Conservation (phyloP, 2,329 filamentous ascomycete genomes). For the Zymoseptoria crescenta region DNA sequence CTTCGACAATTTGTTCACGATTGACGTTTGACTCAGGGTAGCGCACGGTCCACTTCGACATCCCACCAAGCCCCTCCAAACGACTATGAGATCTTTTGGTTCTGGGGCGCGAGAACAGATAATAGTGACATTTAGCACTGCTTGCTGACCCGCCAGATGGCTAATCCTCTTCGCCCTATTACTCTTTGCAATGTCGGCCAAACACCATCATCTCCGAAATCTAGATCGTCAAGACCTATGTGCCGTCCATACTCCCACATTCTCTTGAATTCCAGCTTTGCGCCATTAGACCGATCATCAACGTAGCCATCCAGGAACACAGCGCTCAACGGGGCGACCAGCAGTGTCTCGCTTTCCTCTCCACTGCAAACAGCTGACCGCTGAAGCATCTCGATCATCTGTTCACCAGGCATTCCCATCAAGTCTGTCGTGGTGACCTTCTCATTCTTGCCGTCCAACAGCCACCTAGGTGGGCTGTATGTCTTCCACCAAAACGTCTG, state of each 20-base stretch:
- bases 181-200: constrained; percentile 63
- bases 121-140: constrained; percentile 26
- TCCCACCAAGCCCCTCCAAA: neutral
- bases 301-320: constrained; percentile 56
- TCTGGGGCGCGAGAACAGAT: neutral
- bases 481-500: constrained; percentile 80
- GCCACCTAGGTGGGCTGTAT: constrained; percentile 73
- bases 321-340: constrained; percentile 67
- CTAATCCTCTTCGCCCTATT: constrained; percentile 38
- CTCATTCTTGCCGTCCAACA: constrained; percentile 67
- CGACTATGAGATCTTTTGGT: neutral
- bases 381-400: constrained; percentile 52
- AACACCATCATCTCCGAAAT: constrained; percentile 69
- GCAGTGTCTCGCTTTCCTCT: constrained; percentile 34
- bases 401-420: constrained; percentile 60
- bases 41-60: neutral
- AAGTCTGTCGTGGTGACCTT: constrained; percentile 63
- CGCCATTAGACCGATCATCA: neutral
- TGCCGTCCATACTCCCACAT: constrained; percentile 62
- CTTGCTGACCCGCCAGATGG: constrained; percentile 36
- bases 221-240: constrained; percentile 71
- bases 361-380: constrained; percentile 56
- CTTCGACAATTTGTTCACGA: neutral
- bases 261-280: constrained; percentile 48
- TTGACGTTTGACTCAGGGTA: neutral